A percentile compares a stretch with the other conserved stretches of the same genome.
phyloP scores from a whole-genome alignment of 805 yeast species.

The Tetrapisispora pingtungensis region DNA sequence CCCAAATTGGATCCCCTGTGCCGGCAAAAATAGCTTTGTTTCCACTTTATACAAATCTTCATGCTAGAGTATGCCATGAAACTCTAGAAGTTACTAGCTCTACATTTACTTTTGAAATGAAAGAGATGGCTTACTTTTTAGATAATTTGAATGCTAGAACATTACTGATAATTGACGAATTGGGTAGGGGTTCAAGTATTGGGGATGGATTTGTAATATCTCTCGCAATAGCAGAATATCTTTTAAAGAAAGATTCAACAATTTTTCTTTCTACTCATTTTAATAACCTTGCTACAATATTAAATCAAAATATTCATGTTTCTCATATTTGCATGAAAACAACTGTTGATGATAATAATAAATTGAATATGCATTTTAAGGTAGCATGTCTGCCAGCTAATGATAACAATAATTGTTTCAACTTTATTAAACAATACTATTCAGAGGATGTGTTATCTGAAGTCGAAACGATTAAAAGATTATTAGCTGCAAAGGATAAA shows the following conservation, averaged over 20 bases:
- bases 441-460: background rate
- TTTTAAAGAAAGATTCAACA: constrained; percentile 22
- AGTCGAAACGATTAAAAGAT: background rate
- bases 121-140: constrained; percentile 37
- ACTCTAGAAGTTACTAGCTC: constrained; percentile 30
- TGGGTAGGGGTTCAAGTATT: constrained; percentile 44
- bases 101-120: constrained; percentile 39
- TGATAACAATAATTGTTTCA: constrained; percentile 30
- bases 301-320: constrained; percentile 30
- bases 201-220: constrained; percentile 47
- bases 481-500: background rate
- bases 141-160: constrained; percentile 26
- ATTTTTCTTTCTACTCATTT: constrained; percentile 40
- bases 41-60: constrained; percentile 32
- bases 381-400: too few relatives aligned
- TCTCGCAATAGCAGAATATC: constrained; percentile 34
- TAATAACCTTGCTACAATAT: constrained; percentile 30
- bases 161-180: constrained; percentile 43
- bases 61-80: constrained; percentile 33
- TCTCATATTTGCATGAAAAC: constrained; percentile 32
- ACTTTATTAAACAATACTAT: constrained; percentile 11
- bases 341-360: constrained; percentile 9
- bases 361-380: constrained; percentile 27
- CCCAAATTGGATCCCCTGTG: constrained; percentile 47
- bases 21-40: constrained; percentile 37